Evolutionary conservation across 768 basidiomycete species (phyloP), one percentile per base, ranked within the genome.

Genomic region (Lanmaoa rubissima): DNA sequence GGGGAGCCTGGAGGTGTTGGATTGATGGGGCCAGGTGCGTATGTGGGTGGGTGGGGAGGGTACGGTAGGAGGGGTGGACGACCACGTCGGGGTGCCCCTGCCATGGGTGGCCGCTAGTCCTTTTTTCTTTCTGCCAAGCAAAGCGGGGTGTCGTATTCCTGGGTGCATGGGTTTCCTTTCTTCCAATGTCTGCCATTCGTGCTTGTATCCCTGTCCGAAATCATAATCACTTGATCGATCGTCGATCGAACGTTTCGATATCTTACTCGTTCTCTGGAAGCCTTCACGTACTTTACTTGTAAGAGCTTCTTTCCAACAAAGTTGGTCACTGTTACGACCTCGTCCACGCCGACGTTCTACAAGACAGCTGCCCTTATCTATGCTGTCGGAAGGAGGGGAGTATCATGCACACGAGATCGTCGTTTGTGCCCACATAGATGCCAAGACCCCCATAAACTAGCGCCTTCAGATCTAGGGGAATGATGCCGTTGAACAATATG

Each of bases 1-100:
- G 92, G 91, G 3, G 91, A 93, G 68, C 84, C 90, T 9, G 90
- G 90, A 12, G 87, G 87, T 47, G 82, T 88, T 17, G 88, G 90
- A 7, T 68, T 90, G 49, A 79, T 90, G 78, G 89, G 89, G 0
- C 88, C 88, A 28, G 87, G 87, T 39, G 86, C 84, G 12, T 89
- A 90, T 71, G 86, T 88, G n/a, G 81, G 83, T 47, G 88, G 86
- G 17, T 90, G 87, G 86, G 87, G 87, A 38, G 86, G 86, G 14
- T 83, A 83, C 71, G 83, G 87, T 17, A 70, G 81, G 32, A 66
- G 80, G 44, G 79, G 79, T 19, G 75, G 76, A 3, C 74, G 78
- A 50, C 72, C 78, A 24, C 70, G 81, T 58, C 70, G 73, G 12
- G 59, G 65, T 32, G 57, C 57, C 16, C 52, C 66, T n/a, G 59